phyloP scores from a whole-genome alignment of 352 stramenopile species.

The Globisporangium paroecandrum region DNA sequence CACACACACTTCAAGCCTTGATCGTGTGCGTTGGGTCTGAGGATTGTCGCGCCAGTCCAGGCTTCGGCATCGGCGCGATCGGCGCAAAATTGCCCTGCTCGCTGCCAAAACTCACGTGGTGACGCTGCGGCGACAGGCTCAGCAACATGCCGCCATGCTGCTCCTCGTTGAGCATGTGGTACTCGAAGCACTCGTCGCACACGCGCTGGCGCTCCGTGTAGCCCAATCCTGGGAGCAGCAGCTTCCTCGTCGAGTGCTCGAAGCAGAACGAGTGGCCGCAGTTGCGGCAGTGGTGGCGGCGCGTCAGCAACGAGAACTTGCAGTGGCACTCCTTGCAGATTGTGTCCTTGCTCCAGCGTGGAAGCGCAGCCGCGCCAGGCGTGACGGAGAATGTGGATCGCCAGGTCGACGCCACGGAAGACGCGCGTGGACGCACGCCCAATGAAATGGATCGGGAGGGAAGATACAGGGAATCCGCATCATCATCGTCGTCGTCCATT shows the following conservation, averaged over 20 bases:
- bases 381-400: conserved; percentile 16
- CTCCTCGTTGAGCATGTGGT: conserved; percentile 35
- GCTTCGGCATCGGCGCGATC: conserved; percentile 17
- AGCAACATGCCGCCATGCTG: conserved; percentile 21
- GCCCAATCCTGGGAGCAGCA: conserved; percentile 61
- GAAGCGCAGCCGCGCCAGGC: conserved; percentile 22
- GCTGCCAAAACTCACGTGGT: conserved; percentile 15
- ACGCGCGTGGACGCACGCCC: conserved; percentile 22
- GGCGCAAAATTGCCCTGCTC: conserved; percentile 6
- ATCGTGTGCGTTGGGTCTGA: not conserved
- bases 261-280: conserved; percentile 86
- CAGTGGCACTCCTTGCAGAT: conserved; percentile 70
- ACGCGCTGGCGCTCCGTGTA: conserved; percentile 77
- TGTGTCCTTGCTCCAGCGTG: conserved; percentile 67
- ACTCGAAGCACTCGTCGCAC: conserved; percentile 83
- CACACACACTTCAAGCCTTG: not conserved
- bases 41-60: not conserved
- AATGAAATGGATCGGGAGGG: conserved; percentile 17
- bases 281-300: conserved; percentile 80
- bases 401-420: conserved; percentile 29
- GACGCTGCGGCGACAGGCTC: conserved; percentile 15
- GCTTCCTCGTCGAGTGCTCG: conserved; percentile 73
- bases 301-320: conserved; percentile 63
- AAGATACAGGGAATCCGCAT: conserved; percentile 7
- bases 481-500: conserved; percentile 7